phyloP scores from a whole-genome alignment of 139 green algal genomes.

The Chlamydomonas sp. region DNA sequence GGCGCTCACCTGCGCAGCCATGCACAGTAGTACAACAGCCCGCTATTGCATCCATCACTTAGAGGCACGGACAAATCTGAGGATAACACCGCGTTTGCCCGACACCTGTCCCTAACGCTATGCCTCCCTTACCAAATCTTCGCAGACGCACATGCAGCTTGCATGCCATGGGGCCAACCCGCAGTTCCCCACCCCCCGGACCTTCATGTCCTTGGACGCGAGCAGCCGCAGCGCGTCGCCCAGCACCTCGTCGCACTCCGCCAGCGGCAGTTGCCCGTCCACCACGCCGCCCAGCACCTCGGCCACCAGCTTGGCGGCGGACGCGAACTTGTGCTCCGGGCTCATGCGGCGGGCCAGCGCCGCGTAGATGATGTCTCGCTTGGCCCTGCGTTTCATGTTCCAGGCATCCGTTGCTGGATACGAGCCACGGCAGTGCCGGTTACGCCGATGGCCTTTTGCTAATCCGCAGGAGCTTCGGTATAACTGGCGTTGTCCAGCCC shows the following conservation, averaged over 20 bases:
- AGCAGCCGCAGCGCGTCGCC: slow-evolving; percentile 82
- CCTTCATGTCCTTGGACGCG: slow-evolving; percentile 78
- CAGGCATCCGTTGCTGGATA: no score
- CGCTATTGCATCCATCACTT: no score
- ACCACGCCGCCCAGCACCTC: slow-evolving; percentile 78
- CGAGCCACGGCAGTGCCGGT: no score
- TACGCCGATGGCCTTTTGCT: no score
- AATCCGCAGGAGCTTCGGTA: no score
- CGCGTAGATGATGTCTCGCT: slow-evolving; percentile 63
- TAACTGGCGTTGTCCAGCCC: background rate
- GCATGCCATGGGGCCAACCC: background rate
- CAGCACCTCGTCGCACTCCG: slow-evolving; percentile 75
- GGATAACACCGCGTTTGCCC: no score
- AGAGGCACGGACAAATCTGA: no score
- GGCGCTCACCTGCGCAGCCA: slow-evolving; percentile 40
- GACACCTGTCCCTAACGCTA: no score
- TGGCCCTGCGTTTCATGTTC: slow-evolving; percentile 35
- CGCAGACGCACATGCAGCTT: no score
- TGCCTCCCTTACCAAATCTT: no score
- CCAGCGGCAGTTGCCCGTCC: slow-evolving; percentile 79
- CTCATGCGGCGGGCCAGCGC: slow-evolving; percentile 82
- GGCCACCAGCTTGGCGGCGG: slow-evolving; percentile 69
- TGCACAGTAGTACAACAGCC: no score
- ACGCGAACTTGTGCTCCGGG: slow-evolving; percentile 86
- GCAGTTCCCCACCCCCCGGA: slow-evolving; percentile 14